phyloP scores from a whole-genome alignment of 2,329 filamentous ascomycete genomes.

The Alternaria burnsii region DNA sequence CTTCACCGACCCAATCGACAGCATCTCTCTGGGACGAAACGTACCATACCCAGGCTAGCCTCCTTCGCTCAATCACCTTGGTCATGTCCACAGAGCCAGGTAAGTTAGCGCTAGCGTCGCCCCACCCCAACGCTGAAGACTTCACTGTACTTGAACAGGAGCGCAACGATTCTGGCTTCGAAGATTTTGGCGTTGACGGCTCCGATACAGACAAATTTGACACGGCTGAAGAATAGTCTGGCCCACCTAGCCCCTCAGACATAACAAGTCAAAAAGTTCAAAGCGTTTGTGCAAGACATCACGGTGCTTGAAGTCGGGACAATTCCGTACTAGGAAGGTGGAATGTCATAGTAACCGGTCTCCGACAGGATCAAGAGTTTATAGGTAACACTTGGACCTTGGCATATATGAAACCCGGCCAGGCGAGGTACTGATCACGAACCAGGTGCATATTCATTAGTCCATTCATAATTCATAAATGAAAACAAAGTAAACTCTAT shows the following conservation, averaged over 20 bases:
- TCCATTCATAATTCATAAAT: neutral
- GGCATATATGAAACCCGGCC: neutral
- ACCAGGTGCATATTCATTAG: neutral
- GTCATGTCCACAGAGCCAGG: slow-evolving; percentile 4
- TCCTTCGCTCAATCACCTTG: neutral
- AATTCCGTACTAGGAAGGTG: neutral
- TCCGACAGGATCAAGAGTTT: neutral
- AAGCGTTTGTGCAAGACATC: neutral
- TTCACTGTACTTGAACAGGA: neutral
- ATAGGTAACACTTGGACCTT: neutral
- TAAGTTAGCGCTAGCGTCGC: slow-evolving; percentile 2
- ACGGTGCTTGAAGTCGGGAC: neutral
- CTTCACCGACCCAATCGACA: neutral
- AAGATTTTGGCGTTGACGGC: neutral
- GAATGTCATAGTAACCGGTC: neutral
- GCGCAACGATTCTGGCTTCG: neutral
- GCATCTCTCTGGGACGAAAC: neutral
- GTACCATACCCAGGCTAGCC: neutral
- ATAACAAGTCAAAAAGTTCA: neutral
- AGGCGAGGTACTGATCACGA: neutral
- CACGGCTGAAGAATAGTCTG: neutral
- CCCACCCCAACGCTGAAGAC: neutral
- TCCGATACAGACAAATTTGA: neutral
- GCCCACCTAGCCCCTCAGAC: neutral
- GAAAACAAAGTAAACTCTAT: neutral